phyloP scores from a whole-genome alignment of 2,329 filamentous ascomycete species.

The Trichoderma hamatum region DNA sequence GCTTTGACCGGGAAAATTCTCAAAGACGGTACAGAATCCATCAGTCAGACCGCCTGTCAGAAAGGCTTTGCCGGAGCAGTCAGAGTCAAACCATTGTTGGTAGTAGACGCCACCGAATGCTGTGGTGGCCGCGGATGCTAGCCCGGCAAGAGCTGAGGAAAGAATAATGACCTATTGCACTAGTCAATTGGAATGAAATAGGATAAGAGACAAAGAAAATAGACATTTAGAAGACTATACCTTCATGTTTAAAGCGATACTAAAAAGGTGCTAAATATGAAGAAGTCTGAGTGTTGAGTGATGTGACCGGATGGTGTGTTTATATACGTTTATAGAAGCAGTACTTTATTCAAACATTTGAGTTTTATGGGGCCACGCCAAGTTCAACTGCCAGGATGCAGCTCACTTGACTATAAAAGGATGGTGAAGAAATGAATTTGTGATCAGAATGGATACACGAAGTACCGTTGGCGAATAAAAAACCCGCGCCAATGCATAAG shows the following conservation, averaged over 20 bases:
- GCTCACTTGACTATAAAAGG: slow-evolving; percentile 9
- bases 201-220: not conserved
- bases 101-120: not conserved
- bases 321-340: not conserved
- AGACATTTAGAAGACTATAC: not conserved
- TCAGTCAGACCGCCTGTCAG: not conserved
- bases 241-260: not conserved
- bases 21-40: slow-evolving; percentile 7
- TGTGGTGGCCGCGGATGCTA: not conserved
- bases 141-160: not conserved
- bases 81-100: not conserved
- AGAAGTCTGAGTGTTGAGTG: not conserved
- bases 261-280: not conserved
- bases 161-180: not conserved
- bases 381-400: not conserved
- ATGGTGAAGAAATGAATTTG: slow-evolving; percentile 1
- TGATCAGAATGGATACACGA: not conserved
- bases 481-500: not conserved
- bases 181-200: not conserved
- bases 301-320: not conserved
- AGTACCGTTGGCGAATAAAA: not conserved
- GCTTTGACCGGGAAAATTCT: slow-evolving; percentile 4
- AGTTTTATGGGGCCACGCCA: not conserved
- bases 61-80: not conserved
- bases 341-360: not conserved